A percentile compares a stretch with the other conserved stretches of the same genome.
phyloP scores from a whole-genome alignment of 148 eudicot species.

The Suaeda aralocaspica region DNA sequence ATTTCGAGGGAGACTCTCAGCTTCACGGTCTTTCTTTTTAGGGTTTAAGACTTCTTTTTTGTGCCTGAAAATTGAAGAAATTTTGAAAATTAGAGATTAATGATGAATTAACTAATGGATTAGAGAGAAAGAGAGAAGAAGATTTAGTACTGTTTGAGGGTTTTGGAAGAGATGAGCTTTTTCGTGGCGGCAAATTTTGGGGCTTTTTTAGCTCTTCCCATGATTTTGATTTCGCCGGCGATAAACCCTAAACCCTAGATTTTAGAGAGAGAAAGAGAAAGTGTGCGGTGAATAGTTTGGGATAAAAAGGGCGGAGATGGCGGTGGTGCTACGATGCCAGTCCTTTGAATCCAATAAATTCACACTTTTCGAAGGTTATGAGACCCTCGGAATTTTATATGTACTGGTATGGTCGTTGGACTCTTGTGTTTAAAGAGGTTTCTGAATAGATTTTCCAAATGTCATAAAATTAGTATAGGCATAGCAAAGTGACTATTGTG shows the following conservation, averaged over 20 bases:
- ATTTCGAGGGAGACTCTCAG: constrained; percentile 69
- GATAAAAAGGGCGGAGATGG: not conserved
- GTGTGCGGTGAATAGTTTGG: not conserved
- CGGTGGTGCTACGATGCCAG: not conserved
- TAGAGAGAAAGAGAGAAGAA: not conserved
- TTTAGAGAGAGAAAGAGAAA: not conserved
- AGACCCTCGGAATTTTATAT: too few relatives aligned
- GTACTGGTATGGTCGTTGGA: too few relatives aligned
- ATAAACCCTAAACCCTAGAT: constrained; percentile 40
- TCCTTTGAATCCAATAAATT: too few relatives aligned
- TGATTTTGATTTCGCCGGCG: constrained; percentile 22
- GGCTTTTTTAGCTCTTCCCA: constrained; percentile 84
- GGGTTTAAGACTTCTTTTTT: constrained; percentile 83
- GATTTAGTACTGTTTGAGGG: constrained; percentile 62
- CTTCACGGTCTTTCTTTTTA: constrained; percentile 57
- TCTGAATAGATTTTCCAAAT: too few relatives aligned
- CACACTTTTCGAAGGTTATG: too few relatives aligned
- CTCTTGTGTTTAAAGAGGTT: too few relatives aligned
- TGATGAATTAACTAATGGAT: not conserved
- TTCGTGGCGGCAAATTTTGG: constrained; percentile 94
- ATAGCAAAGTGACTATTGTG: too few relatives aligned
- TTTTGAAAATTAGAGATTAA: not conserved
- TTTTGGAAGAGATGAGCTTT: constrained; percentile 70
- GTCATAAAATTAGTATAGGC: too few relatives aligned
- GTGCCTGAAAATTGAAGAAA: constrained; percentile 39